phyloP scores from a whole-genome alignment of 2,329 filamentous ascomycete species.

The Alternaria arborescens region DNA sequence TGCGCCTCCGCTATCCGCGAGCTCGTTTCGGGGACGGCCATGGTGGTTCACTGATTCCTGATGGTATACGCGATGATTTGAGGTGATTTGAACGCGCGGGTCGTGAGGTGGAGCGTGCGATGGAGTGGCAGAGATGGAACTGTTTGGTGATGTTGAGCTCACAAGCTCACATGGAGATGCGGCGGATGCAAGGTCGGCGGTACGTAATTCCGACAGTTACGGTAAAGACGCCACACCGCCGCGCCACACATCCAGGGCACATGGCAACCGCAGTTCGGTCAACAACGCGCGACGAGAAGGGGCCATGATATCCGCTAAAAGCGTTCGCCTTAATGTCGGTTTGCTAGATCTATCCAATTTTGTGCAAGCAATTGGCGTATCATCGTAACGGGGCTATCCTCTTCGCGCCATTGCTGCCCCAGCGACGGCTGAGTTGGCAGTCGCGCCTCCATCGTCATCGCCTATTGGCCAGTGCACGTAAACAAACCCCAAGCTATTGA shows the following conservation, averaged over 20 bases:
- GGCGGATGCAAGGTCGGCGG: constrained; percentile 17
- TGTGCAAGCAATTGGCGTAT: constrained; percentile 12
- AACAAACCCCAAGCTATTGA: constrained; percentile 40
- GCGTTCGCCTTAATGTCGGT: background rate
- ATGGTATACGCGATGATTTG: background rate
- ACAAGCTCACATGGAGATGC: constrained; percentile 23
- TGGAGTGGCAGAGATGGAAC: constrained; percentile 14
- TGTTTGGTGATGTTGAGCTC: constrained; percentile 26
- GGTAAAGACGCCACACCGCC: background rate
- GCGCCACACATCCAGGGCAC: constrained; percentile 2
- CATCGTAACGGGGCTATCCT: constrained; percentile 5
- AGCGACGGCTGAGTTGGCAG: constrained; percentile 44
- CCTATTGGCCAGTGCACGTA: constrained; percentile 30
- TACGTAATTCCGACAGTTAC: constrained; percentile 11
- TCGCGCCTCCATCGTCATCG: constrained; percentile 27
- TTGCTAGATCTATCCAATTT: constrained; percentile 7
- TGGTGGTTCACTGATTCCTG: constrained; percentile 23
- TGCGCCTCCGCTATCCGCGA: constrained; percentile 87
- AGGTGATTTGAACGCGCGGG: constrained; percentile 5
- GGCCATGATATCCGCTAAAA: background rate
- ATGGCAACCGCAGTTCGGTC: constrained; percentile 18
- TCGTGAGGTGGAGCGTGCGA: constrained; percentile 7
- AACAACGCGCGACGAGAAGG: constrained; percentile 9
- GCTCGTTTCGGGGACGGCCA: constrained; percentile 58
- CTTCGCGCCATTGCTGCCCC: constrained; percentile 36